Conservation (phyloP, 768 basidiomycete species). For the Russula dissimulans region DNA sequence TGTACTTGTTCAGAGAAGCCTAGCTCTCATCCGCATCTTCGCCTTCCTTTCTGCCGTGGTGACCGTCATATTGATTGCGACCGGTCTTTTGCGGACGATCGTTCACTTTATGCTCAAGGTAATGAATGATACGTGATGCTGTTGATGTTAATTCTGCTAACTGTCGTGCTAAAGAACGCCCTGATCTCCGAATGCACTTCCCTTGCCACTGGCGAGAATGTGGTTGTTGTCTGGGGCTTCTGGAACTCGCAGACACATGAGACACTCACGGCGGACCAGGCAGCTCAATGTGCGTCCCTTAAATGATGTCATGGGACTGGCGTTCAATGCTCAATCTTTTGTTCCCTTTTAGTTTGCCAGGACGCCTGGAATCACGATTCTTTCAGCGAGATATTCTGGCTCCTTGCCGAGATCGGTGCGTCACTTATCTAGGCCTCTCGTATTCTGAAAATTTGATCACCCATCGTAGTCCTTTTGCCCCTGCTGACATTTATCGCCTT, state of each 20-base stretch:
- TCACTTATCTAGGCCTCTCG: not conserved
- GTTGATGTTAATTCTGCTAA: not conserved
- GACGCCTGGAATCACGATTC: constrained; percentile 53
- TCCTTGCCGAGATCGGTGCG: constrained; percentile 54
- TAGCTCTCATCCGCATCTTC: constrained; percentile 44
- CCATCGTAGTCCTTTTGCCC: constrained; percentile 38
- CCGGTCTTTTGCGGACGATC: constrained; percentile 46
- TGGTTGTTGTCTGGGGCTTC: constrained; percentile 25
- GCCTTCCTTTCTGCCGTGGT: constrained; percentile 41
- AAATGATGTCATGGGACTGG: not conserved
- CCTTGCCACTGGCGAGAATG: constrained; percentile 29
- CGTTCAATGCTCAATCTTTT: constrained; percentile 4
- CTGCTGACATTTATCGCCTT: constrained; percentile 62
- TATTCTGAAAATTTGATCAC: not conserved
- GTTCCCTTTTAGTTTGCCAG: constrained; percentile 46
- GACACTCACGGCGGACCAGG: constrained; percentile 28
- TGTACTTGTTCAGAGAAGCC: constrained; percentile 39
- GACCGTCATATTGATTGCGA: constrained; percentile 40
- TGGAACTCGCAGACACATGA: constrained; percentile 24
- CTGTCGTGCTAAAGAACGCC: constrained; percentile 33
- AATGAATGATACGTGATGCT: constrained; percentile 15
- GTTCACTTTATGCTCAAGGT: constrained; percentile 67
- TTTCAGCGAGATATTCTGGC: constrained; percentile 55
- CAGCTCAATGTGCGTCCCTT: constrained; percentile 36
- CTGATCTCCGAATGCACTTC: constrained; percentile 48